Conservation (phyloP, 1,139 yeast genomes). For the Candida sojae region DNA sequence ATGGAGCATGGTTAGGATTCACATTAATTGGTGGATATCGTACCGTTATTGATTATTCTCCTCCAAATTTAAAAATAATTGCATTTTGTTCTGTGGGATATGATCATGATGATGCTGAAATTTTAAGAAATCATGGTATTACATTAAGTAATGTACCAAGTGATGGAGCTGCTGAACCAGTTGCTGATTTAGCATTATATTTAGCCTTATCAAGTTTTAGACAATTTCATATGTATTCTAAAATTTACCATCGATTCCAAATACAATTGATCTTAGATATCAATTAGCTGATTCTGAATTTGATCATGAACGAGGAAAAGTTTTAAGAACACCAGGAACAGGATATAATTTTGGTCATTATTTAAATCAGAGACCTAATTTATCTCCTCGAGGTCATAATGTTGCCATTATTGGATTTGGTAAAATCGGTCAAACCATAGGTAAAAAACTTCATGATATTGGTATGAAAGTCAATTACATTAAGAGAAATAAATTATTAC, state of each 20-base stretch:
- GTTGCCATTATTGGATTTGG: conserved; percentile 81
- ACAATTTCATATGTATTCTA: conserved; percentile 52
- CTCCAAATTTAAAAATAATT: conserved; percentile 53
- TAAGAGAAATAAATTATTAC: conserved; percentile 52
- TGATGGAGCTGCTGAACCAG: conserved; percentile 65
- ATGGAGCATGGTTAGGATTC: conserved; percentile 67
- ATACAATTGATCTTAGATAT: conserved; percentile 14
- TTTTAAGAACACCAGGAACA: neutral
- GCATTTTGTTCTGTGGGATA: conserved; percentile 74
- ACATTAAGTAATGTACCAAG: conserved; percentile 67
- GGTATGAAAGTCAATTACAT: conserved; percentile 71
- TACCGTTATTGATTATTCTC: conserved; percentile 54
- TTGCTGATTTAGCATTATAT: conserved; percentile 71
- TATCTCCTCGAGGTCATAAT: conserved; percentile 57
- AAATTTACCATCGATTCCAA: conserved; percentile 13
- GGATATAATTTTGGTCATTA: conserved; percentile 55
- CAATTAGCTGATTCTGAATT: conserved; percentile 12
- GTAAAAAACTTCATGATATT: conserved; percentile 51
- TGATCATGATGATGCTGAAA: conserved; percentile 56
- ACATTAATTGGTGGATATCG: conserved; percentile 51
- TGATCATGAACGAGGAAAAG: conserved; percentile 10
- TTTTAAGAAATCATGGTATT: conserved; percentile 43
- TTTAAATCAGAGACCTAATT: conserved; percentile 33
- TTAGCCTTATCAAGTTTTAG: conserved; percentile 64
- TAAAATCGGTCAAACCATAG: conserved; percentile 69